phyloP scores from a whole-genome alignment of 352 stramenopile genomes.

The Globisporangium spinosum region DNA sequence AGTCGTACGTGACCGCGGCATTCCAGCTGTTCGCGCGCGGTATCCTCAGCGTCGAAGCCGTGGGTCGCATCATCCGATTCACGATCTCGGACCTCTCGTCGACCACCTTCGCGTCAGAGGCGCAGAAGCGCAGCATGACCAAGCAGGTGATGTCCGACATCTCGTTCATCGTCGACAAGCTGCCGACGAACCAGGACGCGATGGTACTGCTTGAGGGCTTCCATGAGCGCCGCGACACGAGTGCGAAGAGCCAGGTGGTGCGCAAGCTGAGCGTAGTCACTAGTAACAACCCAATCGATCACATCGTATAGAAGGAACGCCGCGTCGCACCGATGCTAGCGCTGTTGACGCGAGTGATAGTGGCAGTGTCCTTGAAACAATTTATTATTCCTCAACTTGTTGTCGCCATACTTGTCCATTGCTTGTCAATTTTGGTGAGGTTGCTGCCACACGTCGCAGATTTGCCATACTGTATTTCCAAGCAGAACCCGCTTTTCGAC shows the following conservation, averaged over 20 bases:
- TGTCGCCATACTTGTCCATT: neutral
- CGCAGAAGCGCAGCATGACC: slow-evolving; percentile 17
- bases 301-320: neutral
- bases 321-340: no score
- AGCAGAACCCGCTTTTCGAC: neutral
- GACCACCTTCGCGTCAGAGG: slow-evolving; percentile 12
- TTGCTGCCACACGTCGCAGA: slow-evolving; percentile 8
- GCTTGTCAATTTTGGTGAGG: neutral
- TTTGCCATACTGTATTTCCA: neutral
- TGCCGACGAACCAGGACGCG: slow-evolving; percentile 10
- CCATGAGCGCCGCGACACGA: slow-evolving; percentile 1
- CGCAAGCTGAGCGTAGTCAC: slow-evolving; percentile 1
- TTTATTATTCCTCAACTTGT: neutral
- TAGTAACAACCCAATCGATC: neutral
- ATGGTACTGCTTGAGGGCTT: slow-evolving; percentile 18
- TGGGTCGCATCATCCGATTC: slow-evolving; percentile 15
- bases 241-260: neutral
- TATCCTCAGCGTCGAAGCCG: slow-evolving; percentile 11
- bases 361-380: neutral
- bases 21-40: slow-evolving; percentile 9
- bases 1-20: slow-evolving; percentile 19
- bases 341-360: neutral
- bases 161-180: slow-evolving; percentile 15
- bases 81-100: slow-evolving; percentile 11
- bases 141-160: slow-evolving; percentile 20